These are phyloP conservation scores for Rhizomucor pusillus DNA, from an alignment of 371 early-diverging fungal genomes.

Conservation along the genomic window DNA sequence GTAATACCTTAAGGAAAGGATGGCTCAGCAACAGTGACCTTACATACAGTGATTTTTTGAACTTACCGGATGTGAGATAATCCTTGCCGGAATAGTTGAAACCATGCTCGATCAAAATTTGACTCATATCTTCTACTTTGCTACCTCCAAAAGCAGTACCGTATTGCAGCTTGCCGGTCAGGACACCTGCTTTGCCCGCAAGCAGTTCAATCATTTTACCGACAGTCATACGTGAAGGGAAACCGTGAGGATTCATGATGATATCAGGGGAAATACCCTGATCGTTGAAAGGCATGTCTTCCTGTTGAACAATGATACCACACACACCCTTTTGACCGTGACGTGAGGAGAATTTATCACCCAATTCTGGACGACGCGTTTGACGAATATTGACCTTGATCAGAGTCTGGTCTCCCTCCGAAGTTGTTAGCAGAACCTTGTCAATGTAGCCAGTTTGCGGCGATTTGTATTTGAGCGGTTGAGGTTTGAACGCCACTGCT, in stretches of 20 bases:
- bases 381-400: slow-evolving; percentile 97
- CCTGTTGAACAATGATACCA: slow-evolving; percentile 96
- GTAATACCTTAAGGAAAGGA: slow-evolving; percentile 59
- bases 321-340: slow-evolving; percentile 99
- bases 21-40: slow-evolving; percentile 17
- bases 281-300: slow-evolving; percentile 99
- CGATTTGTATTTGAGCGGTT: slow-evolving; percentile 87
- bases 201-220: slow-evolving; percentile 99
- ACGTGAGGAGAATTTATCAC: slow-evolving; percentile 99
- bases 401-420: slow-evolving; percentile 90
- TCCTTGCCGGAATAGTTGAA: slow-evolving; percentile 99
- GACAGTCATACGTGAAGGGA: slow-evolving; percentile 99
- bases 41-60: too few relatives aligned
- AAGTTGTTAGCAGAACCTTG: slow-evolving; percentile 91
- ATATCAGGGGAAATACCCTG: slow-evolving; percentile 96
- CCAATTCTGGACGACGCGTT: slow-evolving; percentile 97
- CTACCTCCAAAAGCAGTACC: slow-evolving; percentile 98
- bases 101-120: slow-evolving; percentile 91
- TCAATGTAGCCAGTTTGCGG: slow-evolving; percentile 83
- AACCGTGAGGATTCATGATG: slow-evolving; percentile 99
- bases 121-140: slow-evolving; percentile 96
- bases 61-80: slow-evolving; percentile 84
- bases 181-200: slow-evolving; percentile 97
- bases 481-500: slow-evolving; percentile 65
- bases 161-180: slow-evolving; percentile 94